Evolutionary conservation across 2,329 filamentous ascomycete genomes (phyloP), one percentile per base, ranked within the genome.

Genomic region (Fusarium floridanum): DNA sequence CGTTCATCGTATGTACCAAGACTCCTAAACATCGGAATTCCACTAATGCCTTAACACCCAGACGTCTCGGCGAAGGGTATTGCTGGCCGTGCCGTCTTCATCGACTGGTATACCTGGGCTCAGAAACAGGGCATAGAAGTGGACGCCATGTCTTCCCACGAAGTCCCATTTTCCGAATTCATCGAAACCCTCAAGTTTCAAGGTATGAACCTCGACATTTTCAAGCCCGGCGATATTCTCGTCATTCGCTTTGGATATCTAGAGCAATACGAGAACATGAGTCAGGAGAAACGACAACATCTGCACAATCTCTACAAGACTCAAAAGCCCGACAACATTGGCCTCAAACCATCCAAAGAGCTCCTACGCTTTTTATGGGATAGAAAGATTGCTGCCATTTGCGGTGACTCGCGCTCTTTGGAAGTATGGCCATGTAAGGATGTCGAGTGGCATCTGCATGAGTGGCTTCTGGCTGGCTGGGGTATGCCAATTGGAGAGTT

Each of bases 381-480:
- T 16, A 79, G 73, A 3, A 77, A 82, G 11, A 84, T 87, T 55
- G 80, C 81, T 0, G 86, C 85, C 2, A 83, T 86, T 5, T 84
- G 83, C 27, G 82, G 83, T 10, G 82, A 84, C 67, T 79, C 81
- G 5, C 81, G 82, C 2, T 82, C 80, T 2, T 84, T 87, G 45
- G 86, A 87, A 68, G 81, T 82, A 53, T 73, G 81, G 41, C 84
- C 85, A 0, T 78, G 75, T 17, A 73, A 72, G 4, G 64, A 78
- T 3, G 20, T 20, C 2, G 70, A 77, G 2, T 79, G 70, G 72
- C 71, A 74, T 41, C 34, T 81, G 65, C 67, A 87, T 70, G 85
- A 87, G 63, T 85, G 85, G 73, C 78, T 87, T 2, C 78, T 87
- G n/a, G 84, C 84, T 1, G 85, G 85, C 6, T 88, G 86, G 85